Base-by-base conservation (phyloP, 306 rosid genomes). In the Acacia melanoxylon region DNA sequence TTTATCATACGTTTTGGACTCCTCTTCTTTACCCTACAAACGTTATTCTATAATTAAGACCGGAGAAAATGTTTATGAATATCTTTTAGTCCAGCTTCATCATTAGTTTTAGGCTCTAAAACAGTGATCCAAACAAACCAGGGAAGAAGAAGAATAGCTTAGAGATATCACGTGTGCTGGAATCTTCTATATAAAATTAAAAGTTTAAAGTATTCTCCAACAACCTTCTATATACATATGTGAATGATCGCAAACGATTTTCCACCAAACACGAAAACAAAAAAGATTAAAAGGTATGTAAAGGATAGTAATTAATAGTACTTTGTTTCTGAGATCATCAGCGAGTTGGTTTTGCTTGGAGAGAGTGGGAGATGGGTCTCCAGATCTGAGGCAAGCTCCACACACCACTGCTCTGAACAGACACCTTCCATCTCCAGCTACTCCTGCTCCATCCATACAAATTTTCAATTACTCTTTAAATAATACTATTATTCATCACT, bases 341-440 rank as follows among this genome's bases (percentile, higher is more conserved):
- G 97, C 98, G 31, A 94, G 97, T 82, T 94, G 90, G 80, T 81
- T 92, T 87, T 94, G 95, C 42, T 35, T 80, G 74, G 45, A 66
- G 42, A 86, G 92, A 45, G 80, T 84, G 72, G 95, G 95, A 89
- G 92, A 82, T 75, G 92, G 82, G 61, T 88, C 84, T 37, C 98
- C 97, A 40, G 52, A 33, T 86, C 94, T 90, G 68, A 90, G 81
- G 78, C 90, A 73, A 46, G 95, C 91, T 49, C 98, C 92, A 62
- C 88, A 89, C 8, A 87, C 91, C 76, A 94, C 88, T 22, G 98
- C 91, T 72, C 98, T 89, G 77, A 94, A 94, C 88, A 94, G 78
- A 78, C 98, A 94, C 82, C 98, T 91, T 72, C 97, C 98, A 70
- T 94, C 98, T 67, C 97, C 97, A 17, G 90, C 88, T 77, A 94